Conservation (phyloP, 1,284 basidiomycete species). For the Naganishia albida region DNA sequence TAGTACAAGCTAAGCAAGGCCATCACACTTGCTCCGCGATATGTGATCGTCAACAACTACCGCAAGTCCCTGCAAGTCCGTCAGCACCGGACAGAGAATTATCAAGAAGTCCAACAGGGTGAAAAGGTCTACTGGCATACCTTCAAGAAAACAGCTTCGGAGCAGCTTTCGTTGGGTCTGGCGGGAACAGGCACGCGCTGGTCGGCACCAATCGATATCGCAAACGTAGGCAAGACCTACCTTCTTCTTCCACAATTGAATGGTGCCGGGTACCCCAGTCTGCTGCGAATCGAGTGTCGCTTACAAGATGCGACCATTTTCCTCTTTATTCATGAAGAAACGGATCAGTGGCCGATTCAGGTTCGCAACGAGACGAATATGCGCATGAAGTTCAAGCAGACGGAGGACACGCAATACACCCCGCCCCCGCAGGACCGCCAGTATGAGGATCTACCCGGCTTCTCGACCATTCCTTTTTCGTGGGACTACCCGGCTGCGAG, state of each 20-base stretch:
- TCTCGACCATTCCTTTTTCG: constrained; percentile 61
- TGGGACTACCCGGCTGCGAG: constrained; percentile 91
- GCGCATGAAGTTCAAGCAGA: constrained; percentile 72
- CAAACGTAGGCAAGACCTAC: constrained; percentile 84
- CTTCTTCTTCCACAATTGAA: constrained; percentile 60
- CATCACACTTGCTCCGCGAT: constrained; percentile 87
- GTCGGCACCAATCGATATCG: constrained; percentile 86
- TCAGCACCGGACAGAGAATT: constrained; percentile 68
- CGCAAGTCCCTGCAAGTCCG: constrained; percentile 72
- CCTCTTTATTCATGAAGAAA: constrained; percentile 69
- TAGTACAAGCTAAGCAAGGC: constrained; percentile 93
- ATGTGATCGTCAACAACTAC: constrained; percentile 84
- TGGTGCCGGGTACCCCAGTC: constrained; percentile 54
- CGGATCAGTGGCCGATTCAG: constrained; percentile 79
- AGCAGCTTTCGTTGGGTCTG: constrained; percentile 78
- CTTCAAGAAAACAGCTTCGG: constrained; percentile 62
- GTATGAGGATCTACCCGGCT: constrained; percentile 24
- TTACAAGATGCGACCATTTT: constrained; percentile 90
- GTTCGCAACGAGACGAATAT: constrained; percentile 88
- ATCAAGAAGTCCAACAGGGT: constrained; percentile 63
- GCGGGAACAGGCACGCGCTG: constrained; percentile 61
- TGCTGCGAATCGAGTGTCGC: constrained; percentile 80
- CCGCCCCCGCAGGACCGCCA: constrained; percentile 50
- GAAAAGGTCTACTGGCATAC: constrained; percentile 72
- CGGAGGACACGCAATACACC: constrained; percentile 56